These are phyloP conservation scores for Colletotrichum tofieldiae DNA, from an alignment of 2,329 filamentous ascomycete genomes.

Conservation along the genomic window DNA sequence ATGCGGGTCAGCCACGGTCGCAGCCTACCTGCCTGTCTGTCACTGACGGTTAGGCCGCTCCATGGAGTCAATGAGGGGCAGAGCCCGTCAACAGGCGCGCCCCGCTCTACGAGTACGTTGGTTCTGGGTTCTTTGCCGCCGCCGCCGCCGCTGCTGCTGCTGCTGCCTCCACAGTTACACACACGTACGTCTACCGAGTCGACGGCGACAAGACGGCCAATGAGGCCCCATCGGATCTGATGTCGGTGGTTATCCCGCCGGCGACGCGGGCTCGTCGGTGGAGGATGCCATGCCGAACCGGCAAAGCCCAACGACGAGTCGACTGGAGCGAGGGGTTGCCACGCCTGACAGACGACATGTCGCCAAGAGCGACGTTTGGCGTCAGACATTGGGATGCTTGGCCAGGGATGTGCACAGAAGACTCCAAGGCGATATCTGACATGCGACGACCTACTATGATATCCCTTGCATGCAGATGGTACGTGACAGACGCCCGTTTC, in stretches of 20 bases:
- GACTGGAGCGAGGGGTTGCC: not conserved
- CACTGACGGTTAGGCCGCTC: conserved; percentile 16
- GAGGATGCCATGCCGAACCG: not conserved
- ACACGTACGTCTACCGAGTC: not conserved
- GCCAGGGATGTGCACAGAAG: conserved; percentile 4
- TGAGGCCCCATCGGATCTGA: not conserved
- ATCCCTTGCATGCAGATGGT: conserved; percentile 39
- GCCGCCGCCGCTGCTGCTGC: not conserved
- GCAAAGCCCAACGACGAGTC: not conserved
- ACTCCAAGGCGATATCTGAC: conserved; percentile 24
- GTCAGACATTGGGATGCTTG: conserved; percentile 7
- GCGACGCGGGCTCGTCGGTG: not conserved
- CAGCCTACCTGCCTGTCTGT: conserved; percentile 9
- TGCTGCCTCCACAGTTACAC: conserved; percentile 2
- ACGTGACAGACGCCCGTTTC: conserved; percentile 21
- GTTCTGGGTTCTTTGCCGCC: not conserved
- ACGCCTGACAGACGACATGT: not conserved
- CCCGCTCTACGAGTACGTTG: not conserved
- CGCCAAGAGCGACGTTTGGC: not conserved
- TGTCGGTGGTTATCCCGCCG: not conserved
- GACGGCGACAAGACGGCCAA: conserved; percentile 23
- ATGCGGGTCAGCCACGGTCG: conserved; percentile 26
- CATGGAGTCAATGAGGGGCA: not conserved
- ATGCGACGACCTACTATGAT: conserved; percentile 29
- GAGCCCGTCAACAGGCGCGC: not conserved